Base-by-base conservation (phyloP, 495 filamentous ascomycete species). In the Mycothermus thermophilus region DNA sequence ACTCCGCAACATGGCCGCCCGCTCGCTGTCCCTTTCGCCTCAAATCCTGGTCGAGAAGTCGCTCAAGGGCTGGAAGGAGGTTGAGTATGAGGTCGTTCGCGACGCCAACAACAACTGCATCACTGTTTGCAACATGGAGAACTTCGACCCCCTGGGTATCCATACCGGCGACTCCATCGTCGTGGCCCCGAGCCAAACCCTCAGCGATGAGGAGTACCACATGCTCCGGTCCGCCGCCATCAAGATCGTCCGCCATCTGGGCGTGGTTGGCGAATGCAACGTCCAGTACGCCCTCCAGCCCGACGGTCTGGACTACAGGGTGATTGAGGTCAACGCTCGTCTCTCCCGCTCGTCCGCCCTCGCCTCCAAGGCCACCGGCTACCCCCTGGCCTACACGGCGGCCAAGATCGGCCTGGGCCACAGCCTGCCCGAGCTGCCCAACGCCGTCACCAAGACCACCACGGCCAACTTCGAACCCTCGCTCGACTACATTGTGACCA, bases 51-150 rank as follows among this genome's bases (percentile, higher is more conserved):
- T 97, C 27, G 88, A 97, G 68, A 97, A 97, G 66, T 94, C 87
- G n/a, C 75, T 97, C 32, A 97, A 97, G 60, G 90, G 90, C 30
- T 97, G 90, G 90, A 97, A 97, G 60, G 90, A 97, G 56, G 86
- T 95, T 35, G 90, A 97, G 52, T 97, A 97, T 58, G 90, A 97
- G 44, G 90, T 97, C 31, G 90, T 97, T 23, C 81, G 90, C 42
- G 90, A 97, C 69, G 82, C 77, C 27, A 75, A 82, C 38, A 86
- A 97, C 62, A 97, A 97, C 69, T 97, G 90, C 62, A 96, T 97
- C 56, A 97, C 90, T 5, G 90, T 97, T 42, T 97, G 90, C 64
- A 97, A 97, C 66, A 97, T 97, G 90, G 90, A 97, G 62, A 97
- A 97, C 59, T 96, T 97, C 45, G 90, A 97, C 61, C 90, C 90